Evolutionary conservation across 2,329 filamentous ascomycete genomes (phyloP), one percentile per base, ranked within the genome.

Genomic region (Verticillium dahliae): DNA sequence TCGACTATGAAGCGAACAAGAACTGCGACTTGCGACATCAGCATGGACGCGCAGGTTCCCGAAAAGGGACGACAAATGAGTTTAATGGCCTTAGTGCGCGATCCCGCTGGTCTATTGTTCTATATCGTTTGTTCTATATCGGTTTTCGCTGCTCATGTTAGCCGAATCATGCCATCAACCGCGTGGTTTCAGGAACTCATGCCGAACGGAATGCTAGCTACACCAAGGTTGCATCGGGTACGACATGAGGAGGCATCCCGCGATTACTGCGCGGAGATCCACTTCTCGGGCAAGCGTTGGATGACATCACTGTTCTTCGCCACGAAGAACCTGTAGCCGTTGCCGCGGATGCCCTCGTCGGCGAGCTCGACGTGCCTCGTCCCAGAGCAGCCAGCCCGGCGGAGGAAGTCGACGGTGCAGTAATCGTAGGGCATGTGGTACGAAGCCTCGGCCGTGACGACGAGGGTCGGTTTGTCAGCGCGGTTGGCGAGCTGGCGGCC

Each of bases 251-350:
- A 31, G 27, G 27, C 27, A 31, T 4, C 27, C 27, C 27, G 27
- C 27, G 27, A 31, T 31, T 52, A 64, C 61, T 61, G 11, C 6
- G 56, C 57, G 39, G 57, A 39, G 41, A 71, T 67, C 69, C 69
- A 73, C 4, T 61, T 38, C n/a, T 67, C 60, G 3, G 72, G 34
- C 13, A 67, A 60, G 31, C 56, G 52, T 38, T 70, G 67, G 56
- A 80, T 76, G 54, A 73, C 64, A 62, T 76, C 68, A 60, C 75
- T 81, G 65, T 82, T 82, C 70, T 73, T 75, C 71, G 81, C 79
- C 71, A 81, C 69, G 62, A 81, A 80, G 61, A 78, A 74, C 74
- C 81, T 75, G 68, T 81, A 79, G 0, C 76, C 78, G 62, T 81
- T 81, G 7, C 79, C 80, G 41, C 69, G 65, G 39, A 81, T 73